These are phyloP conservation scores for Cercospora beticola DNA, from an alignment of 2,329 filamentous ascomycete species.

Conservation along the genomic window DNA sequence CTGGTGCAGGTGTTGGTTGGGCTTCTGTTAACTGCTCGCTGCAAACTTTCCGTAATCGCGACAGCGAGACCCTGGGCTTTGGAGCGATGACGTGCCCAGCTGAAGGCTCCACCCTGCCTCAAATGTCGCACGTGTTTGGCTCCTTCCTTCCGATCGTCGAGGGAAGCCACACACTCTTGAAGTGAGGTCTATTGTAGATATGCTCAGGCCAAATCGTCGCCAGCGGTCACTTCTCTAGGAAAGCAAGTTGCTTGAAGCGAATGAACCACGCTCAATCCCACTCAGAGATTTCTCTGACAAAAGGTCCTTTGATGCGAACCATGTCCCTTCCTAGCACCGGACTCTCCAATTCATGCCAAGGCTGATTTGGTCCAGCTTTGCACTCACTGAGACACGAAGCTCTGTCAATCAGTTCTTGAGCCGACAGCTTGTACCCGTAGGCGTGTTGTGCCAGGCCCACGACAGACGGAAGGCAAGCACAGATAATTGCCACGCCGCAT, in stretches of 20 bases:
- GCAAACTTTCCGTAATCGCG: conserved; percentile 3
- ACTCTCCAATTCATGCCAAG: conserved; percentile 1
- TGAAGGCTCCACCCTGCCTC: background rate
- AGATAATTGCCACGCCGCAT: conserved; percentile 21
- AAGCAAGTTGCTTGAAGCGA: background rate
- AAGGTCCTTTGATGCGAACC: background rate
- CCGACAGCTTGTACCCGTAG: conserved; percentile 2
- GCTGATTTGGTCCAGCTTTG: background rate
- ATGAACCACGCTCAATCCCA: background rate
- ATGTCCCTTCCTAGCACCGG: background rate
- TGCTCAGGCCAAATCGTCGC: background rate
- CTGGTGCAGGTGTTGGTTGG: background rate
- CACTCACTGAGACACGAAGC: background rate
- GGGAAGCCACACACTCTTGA: too few species aligned
- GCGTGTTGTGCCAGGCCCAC: conserved; percentile 15
- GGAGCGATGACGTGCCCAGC: conserved; percentile 3
- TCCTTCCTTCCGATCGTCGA: background rate
- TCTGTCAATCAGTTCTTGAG: background rate
- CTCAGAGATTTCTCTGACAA: background rate
- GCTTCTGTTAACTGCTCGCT: background rate
- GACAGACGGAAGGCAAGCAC: conserved; percentile 25
- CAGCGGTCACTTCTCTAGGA: background rate
- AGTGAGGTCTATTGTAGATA: background rate
- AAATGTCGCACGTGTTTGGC: background rate
- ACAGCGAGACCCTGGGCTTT: background rate